A percentile compares a stretch with the other conserved stretches of the same genome.
Conservation (phyloP, 2,329 filamentous ascomycete species). For the Pestalotiopsis sp. region DNA sequence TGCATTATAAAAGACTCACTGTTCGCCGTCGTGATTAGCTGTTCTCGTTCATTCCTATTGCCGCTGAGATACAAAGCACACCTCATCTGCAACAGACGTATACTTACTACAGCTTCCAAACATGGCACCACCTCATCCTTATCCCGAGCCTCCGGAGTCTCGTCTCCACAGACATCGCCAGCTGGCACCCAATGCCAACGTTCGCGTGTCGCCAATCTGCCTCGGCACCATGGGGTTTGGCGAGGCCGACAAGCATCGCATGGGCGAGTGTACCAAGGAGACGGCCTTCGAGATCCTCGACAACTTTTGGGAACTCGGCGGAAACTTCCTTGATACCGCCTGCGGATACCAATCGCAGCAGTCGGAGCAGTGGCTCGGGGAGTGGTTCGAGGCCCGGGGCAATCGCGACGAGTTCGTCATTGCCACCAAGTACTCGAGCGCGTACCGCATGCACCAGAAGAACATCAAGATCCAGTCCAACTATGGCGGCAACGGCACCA, state of each 20-base stretch:
- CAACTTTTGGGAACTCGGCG: conserved; percentile 56
- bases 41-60: too few species aligned
- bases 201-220: conserved; percentile 53
- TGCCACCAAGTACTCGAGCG: conserved; percentile 57
- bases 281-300: conserved; percentile 59
- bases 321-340: conserved; percentile 70
- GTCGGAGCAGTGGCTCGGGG: conserved; percentile 60
- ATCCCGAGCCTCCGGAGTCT: neutral
- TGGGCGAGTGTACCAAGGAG: conserved; percentile 58
- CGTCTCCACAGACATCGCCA: conserved; percentile 39
- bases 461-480: conserved; percentile 45
- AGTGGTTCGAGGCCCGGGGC: conserved; percentile 51
- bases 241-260: conserved; percentile 40
- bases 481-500: conserved; percentile 58
- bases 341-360: conserved; percentile 60
- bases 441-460: conserved; percentile 39
- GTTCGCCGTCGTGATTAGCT: too few species aligned
- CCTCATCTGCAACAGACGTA: neutral
- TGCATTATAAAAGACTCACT: too few species aligned
- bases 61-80: too few species aligned
- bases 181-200: conserved; percentile 48
- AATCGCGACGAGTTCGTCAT: conserved; percentile 57
- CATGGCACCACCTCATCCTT: neutral
- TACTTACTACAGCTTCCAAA: neutral
- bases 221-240: conserved; percentile 58